Percentiles rank a stretch among this genome's conserved stretches.
phyloP scores from a whole-genome alignment of 805 yeast genomes.

The Wickerhamiella musiphila region DNA sequence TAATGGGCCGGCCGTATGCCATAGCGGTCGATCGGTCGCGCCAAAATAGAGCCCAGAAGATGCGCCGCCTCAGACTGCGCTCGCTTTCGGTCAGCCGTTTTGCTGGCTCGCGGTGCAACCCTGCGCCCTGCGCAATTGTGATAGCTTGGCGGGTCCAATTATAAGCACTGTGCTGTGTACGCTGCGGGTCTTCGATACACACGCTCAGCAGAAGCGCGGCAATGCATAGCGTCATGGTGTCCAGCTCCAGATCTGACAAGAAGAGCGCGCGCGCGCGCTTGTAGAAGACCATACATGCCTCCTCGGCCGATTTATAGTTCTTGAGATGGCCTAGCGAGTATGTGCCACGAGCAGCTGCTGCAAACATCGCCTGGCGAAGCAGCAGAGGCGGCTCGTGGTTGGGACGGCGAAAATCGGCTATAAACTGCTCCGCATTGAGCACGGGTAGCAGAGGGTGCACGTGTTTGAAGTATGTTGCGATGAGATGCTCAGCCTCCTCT shows the following conservation, averaged over 20 bases:
- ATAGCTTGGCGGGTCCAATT: slow-evolving; percentile 59
- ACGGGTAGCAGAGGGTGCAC: slow-evolving; percentile 58
- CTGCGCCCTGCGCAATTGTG: slow-evolving; percentile 56
- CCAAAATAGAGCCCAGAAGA: slow-evolving; percentile 65
- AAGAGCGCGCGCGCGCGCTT: slow-evolving; percentile 59
- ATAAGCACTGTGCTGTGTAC: slow-evolving; percentile 44
- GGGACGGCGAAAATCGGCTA: slow-evolving; percentile 37
- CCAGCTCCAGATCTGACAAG: slow-evolving; percentile 52
- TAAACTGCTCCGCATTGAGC: slow-evolving; percentile 42
- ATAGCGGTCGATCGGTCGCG: slow-evolving; percentile 54
- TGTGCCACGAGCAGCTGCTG: slow-evolving; percentile 46
- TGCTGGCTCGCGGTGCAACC: slow-evolving; percentile 36
- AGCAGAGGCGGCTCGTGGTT: slow-evolving; percentile 46
- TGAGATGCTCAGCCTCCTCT: slow-evolving; percentile 40
- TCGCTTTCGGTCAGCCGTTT: slow-evolving; percentile 26
- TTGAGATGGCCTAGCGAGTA: too few species aligned
- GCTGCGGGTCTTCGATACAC: slow-evolving; percentile 62
- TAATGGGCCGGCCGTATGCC: slow-evolving; percentile 57
- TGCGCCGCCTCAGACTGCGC: slow-evolving; percentile 38
- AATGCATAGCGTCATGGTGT: slow-evolving; percentile 44
- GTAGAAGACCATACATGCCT: slow-evolving; percentile 42
- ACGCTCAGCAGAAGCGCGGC: slow-evolving; percentile 44
- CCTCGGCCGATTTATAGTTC: slow-evolving; percentile 32
- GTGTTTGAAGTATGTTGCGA: slow-evolving; percentile 42
- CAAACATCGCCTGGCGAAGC: slow-evolving; percentile 53